Percentiles rank a stretch among this genome's conserved stretches.
These are phyloP conservation scores for Microdochium paspali DNA, from an alignment of 2,329 filamentous ascomycete genomes.

Conservation along the genomic window DNA sequence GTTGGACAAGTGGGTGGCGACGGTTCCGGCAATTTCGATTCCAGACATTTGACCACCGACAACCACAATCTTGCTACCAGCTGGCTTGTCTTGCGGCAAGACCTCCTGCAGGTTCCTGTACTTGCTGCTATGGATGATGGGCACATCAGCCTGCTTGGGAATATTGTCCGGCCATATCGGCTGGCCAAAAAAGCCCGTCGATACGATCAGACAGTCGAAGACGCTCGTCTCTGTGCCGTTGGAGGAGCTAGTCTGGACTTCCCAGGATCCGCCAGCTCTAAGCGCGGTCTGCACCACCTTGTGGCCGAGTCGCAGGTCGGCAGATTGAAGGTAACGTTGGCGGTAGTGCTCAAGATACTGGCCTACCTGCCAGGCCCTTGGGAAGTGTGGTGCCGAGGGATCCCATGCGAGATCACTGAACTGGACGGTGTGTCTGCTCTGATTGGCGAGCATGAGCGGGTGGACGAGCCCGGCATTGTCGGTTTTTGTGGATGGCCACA, in stretches of 20 bases:
- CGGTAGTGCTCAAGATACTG: conserved; percentile 60
- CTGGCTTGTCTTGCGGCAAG: conserved; percentile 23
- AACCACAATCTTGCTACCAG: conserved; percentile 56
- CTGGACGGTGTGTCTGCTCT: conserved; percentile 67
- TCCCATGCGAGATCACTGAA: conserved; percentile 68
- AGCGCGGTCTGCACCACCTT: conserved; percentile 31
- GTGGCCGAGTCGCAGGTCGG: conserved; percentile 39
- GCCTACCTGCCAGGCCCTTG: conserved; percentile 69
- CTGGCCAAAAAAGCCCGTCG: conserved; percentile 67
- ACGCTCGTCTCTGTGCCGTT: conserved; percentile 28
- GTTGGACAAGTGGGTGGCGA: conserved; percentile 63
- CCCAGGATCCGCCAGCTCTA: conserved; percentile 25
- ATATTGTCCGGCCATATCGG: conserved; percentile 40
- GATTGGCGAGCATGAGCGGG: conserved; percentile 63
- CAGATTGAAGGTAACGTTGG: conserved; percentile 41
- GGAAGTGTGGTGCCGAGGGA: conserved; percentile 51
- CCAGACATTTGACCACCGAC: conserved; percentile 79
- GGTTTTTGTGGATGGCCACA: conserved; percentile 56
- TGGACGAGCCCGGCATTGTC: conserved; percentile 46
- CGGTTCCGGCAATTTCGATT: conserved; percentile 63
- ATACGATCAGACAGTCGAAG: conserved; percentile 65
- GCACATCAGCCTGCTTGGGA: conserved; percentile 25
- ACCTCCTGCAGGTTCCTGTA: conserved; percentile 47
- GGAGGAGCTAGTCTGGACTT: conserved; percentile 24
- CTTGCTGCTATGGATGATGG: conserved; percentile 58